These are phyloP conservation scores for Salix caprea DNA, from an alignment of 345 rosid genomes.

Conservation along the genomic window DNA sequence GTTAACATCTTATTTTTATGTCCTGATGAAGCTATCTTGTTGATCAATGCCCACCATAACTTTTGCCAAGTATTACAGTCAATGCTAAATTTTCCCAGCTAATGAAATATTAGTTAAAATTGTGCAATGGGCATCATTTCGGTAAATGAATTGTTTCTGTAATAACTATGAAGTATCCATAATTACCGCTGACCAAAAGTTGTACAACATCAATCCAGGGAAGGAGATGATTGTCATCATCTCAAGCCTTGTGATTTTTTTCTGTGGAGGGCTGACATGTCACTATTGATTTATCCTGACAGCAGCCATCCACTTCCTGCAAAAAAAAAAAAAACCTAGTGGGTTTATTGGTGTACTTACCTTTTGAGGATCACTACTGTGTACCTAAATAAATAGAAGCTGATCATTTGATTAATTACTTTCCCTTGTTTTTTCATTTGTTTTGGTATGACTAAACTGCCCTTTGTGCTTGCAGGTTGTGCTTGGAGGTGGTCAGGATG, in stretches of 20 bases:
- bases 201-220: background rate
- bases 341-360: background rate
- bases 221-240: background rate
- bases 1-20: background rate
- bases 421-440: background rate
- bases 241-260: background rate
- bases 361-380: background rate
- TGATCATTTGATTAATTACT: background rate
- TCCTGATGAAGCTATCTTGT: background rate
- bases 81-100: too few species aligned
- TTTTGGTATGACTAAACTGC: background rate
- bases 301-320: too few species aligned
- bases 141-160: background rate
- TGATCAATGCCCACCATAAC: background rate
- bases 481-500: conserved; percentile 99
- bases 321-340: background rate
- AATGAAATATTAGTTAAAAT: background rate
- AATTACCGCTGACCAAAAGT: background rate
- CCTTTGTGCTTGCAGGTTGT: conserved; percentile 55
- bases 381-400: background rate
- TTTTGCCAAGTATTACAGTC: background rate
- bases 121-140: background rate
- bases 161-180: background rate
- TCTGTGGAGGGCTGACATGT: background rate
- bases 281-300: background rate